Percentiles rank a stretch among this genome's conserved stretches.
Conservation (phyloP, 106 monocot genomes). For the Alisma plantagoaquatica region DNA sequence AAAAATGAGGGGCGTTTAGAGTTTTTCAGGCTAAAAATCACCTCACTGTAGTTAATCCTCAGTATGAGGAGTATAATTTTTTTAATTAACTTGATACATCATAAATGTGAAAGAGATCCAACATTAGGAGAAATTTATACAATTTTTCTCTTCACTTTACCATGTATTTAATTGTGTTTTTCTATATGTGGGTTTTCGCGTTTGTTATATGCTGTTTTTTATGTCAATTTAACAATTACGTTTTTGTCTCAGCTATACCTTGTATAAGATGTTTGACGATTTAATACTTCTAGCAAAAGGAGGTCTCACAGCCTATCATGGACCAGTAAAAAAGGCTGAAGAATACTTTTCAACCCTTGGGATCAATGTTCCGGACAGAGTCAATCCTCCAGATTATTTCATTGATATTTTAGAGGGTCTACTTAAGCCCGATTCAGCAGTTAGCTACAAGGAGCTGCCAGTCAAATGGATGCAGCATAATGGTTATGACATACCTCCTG, state of each 20-base stretch:
- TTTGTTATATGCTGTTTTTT: neutral
- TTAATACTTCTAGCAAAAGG: constrained; percentile 94
- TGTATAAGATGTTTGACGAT: constrained; percentile 98
- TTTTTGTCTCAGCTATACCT: constrained; percentile 53
- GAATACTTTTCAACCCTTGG: constrained; percentile 86
- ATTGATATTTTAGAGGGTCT: constrained; percentile 96
- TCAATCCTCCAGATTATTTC: constrained; percentile 91
- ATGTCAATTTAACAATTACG: neutral
- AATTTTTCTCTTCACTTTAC: too few relatives aligned
- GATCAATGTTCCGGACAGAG: constrained; percentile 87
- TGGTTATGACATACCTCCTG: constrained; percentile 65
- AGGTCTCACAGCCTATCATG: constrained; percentile 79
- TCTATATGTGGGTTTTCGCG: too few relatives aligned
- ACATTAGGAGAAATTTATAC: too few relatives aligned
- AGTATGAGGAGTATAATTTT: too few relatives aligned
- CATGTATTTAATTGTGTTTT: too few relatives aligned
- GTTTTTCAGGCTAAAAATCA: too few relatives aligned
- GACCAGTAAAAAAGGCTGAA: constrained; percentile 82
- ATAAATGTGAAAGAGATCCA: too few relatives aligned
- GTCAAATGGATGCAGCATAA: constrained; percentile 76
- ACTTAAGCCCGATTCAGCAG: constrained; percentile 54
- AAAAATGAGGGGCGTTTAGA: too few relatives aligned
- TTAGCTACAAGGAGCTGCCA: constrained; percentile 61
- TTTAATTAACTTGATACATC: too few relatives aligned
- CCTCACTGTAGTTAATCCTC: too few relatives aligned